Evolutionary conservation across 306 rosid genomes (phyloP).

Genomic region (cucumber (Cucumis sativus)): Cucumber_9930_V3 NC_026660.2:4757501-4758000

Average conservation of each 20-base stretch:
- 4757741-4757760: conserved; percentile 1
- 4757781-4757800: conserved; percentile 3
- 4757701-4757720: not conserved
- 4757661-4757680: too few relatives aligned
- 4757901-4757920: not conserved
- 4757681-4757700: not conserved
- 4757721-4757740: not conserved
- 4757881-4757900: conserved; percentile 8
- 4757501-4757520: too few relatives aligned
- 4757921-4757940: conserved; percentile 7
- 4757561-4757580: not conserved
- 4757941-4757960: not conserved
- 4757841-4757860: not conserved
- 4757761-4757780: not conserved
- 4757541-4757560: too few relatives aligned
- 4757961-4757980: not conserved
- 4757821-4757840: not conserved
- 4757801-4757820: not conserved
- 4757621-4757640: not conserved
- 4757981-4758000: conserved; percentile 1
- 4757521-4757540: too few relatives aligned
- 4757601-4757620: not conserved
- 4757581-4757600: not conserved
- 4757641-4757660: not conserved
- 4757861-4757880: conserved; percentile 10